Base-by-base conservation (phyloP, 2,329 filamentous ascomycete genomes). In the Alternaria hordeiaustralica region DNA sequence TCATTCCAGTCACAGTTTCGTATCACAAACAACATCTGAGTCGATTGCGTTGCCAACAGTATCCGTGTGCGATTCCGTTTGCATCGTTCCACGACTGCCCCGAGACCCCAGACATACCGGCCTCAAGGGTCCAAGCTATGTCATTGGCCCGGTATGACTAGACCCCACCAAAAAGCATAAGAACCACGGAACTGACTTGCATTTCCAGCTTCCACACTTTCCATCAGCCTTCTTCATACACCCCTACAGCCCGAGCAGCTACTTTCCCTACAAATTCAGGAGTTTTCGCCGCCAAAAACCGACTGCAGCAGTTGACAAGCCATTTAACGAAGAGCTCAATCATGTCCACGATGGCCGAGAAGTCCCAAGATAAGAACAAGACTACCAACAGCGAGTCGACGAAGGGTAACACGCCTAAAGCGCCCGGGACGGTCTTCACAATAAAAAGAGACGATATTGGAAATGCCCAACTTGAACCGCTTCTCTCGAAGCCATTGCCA, bases 391-490 rank as follows among this genome's bases (percentile, higher is more conserved):
- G 28, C 47, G 44, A 50, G 33, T 4, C 18, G 23, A 41, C 23
- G 8, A 26, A 26, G 25, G 25, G 9, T 10, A 26, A 26, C 25
- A 26, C 8, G 25, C 25, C 25, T 26, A 28, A 28, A 28, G 26
- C 23, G 9, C 9, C 21, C 13, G 33, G 43, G 28, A 6, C 28
- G 12, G 5, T 13, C 28, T 30, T 30, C 28, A 30, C 5, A 12
- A 12, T 30, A 30, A 30, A 30, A 12, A 30, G 28, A 30, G 11
- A 12, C 11, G 12, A 30, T 12, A 15, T 41, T 41, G 33, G 33
- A 3, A 3, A 41, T 10, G 33, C 69, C 51, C 75, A 75, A 55
- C 69, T 36, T 30, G 28, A 12, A 30, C 28, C 28, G 26, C 26
- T 28, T 28, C 26, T 28, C 26, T 28, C 26, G 26, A 28, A 28